Conservation (phyloP, 140 eudicot species). For the Stevia rebaudiana region DNA sequence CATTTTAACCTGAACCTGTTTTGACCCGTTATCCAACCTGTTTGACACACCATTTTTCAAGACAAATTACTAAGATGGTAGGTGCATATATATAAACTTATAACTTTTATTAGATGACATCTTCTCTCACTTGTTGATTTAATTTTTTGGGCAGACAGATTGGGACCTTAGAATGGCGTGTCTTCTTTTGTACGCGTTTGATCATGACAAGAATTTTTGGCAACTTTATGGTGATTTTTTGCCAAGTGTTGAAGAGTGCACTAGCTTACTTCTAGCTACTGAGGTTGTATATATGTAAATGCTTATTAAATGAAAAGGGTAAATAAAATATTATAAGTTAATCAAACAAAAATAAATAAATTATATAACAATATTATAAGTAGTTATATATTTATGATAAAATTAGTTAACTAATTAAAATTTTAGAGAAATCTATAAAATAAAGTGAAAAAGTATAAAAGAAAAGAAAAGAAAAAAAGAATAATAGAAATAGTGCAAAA, state of each 20-base stretch:
- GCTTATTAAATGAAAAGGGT: too few relatives aligned
- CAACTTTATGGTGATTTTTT: slow-evolving; percentile 93
- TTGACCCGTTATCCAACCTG: background rate
- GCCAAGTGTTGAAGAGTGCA: slow-evolving; percentile 80
- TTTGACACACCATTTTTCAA: background rate
- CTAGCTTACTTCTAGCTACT: slow-evolving; percentile 93
- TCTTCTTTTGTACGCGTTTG: slow-evolving; percentile 84
- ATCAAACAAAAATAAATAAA: too few relatives aligned
- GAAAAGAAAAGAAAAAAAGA: too few relatives aligned
- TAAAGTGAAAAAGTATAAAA: too few relatives aligned
- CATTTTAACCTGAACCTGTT: background rate
- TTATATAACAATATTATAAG: too few relatives aligned
- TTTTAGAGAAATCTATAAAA: too few relatives aligned
- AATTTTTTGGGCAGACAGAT: slow-evolving; percentile 62
- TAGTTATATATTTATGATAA: too few relatives aligned
- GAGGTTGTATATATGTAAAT: slow-evolving; percentile 48
- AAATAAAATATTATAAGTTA: too few relatives aligned
- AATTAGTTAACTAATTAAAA: too few relatives aligned
- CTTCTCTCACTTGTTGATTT: background rate
- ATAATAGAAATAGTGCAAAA: too few relatives aligned
- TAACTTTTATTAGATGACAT: background rate
- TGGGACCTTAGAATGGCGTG: slow-evolving; percentile 98
- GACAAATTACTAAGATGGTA: background rate
- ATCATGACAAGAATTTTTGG: slow-evolving; percentile 88
- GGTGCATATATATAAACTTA: background rate